Conservation (phyloP, 2,329 filamentous ascomycete species). For the Stemphylium vesicarium region DNA sequence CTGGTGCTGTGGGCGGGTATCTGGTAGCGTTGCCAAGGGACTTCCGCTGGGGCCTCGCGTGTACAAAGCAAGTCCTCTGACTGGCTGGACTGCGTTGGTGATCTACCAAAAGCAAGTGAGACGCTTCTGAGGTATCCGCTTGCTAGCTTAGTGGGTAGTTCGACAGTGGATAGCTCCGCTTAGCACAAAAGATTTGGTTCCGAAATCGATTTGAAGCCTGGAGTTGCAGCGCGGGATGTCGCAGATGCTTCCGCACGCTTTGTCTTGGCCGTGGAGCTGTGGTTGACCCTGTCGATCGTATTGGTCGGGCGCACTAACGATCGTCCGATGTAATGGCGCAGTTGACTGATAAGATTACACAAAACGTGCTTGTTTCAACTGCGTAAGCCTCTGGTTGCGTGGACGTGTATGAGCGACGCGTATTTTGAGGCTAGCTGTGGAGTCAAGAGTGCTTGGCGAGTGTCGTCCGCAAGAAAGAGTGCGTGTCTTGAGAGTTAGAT, state of each 20-base stretch:
- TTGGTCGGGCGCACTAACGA: constrained; percentile 23
- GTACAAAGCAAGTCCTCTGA: constrained; percentile 34
- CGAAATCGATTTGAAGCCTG: constrained; percentile 20
- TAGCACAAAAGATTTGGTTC: constrained; percentile 16
- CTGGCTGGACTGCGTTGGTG: constrained; percentile 23
- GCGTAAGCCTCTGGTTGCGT: constrained; percentile 27
- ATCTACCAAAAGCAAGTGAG: constrained; percentile 17
- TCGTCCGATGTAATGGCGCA: constrained; percentile 24
- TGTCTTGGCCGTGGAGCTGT: constrained; percentile 29
- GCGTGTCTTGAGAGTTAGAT: constrained; percentile 28
- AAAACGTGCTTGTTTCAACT: constrained; percentile 28
- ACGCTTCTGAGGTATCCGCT: constrained; percentile 11
- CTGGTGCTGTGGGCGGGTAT: constrained; percentile 14
- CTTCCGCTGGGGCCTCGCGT: constrained; percentile 33
- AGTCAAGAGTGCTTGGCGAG: constrained; percentile 34
- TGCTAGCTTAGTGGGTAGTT: constrained; percentile 8
- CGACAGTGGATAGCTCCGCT: constrained; percentile 5
- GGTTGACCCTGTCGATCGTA: constrained; percentile 21
- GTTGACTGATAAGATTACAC: constrained; percentile 7
- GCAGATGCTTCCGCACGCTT: constrained; percentile 32
- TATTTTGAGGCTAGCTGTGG: constrained; percentile 24
- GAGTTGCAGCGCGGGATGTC: constrained; percentile 40
- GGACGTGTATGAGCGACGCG: constrained; percentile 16
- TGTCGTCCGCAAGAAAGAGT: constrained; percentile 17
- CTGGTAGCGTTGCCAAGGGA: constrained; percentile 26